Conservation (phyloP, 805 yeast genomes). For the Millerago galiae region DNA sequence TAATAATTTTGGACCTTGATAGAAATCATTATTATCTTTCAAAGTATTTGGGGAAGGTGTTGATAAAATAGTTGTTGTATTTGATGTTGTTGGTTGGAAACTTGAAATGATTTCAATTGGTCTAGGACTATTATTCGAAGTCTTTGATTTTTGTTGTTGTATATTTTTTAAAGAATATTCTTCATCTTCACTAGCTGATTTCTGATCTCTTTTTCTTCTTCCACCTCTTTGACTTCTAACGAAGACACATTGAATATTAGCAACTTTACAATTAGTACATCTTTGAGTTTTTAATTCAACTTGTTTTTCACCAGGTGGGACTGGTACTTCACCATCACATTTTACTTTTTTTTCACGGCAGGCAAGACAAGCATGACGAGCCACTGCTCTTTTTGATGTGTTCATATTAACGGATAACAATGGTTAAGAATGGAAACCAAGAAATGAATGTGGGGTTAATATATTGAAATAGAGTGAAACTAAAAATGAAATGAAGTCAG, state of each 20-base stretch:
- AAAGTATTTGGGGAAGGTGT: background rate
- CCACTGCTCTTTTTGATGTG: slow-evolving; percentile 38
- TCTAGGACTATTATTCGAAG: background rate
- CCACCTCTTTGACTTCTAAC: slow-evolving; percentile 56
- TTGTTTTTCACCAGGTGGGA: slow-evolving; percentile 21
- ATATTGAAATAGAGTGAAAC: background rate
- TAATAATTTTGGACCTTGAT: background rate
- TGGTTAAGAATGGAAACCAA: background rate
- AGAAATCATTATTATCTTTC: background rate
- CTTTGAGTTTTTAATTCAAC: slow-evolving; percentile 22
- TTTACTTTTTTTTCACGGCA: slow-evolving; percentile 62
- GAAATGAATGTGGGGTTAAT: background rate
- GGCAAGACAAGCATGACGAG: slow-evolving; percentile 54
- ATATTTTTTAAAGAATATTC: background rate
- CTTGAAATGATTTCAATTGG: background rate
- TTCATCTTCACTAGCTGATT: background rate
- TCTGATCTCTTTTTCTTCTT: slow-evolving; percentile 28
- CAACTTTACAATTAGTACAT: slow-evolving; percentile 44
- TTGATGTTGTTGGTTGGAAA: slow-evolving; percentile 1
- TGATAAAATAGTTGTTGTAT: no score
- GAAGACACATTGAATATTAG: slow-evolving; percentile 46
- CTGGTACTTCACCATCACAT: slow-evolving; percentile 52
- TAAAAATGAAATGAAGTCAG: no score
- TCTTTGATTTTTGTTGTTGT: no score
- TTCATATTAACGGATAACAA: background rate